Base-by-base conservation (phyloP, 129 eudicot species). In the Pittosporum tobira region DNA sequence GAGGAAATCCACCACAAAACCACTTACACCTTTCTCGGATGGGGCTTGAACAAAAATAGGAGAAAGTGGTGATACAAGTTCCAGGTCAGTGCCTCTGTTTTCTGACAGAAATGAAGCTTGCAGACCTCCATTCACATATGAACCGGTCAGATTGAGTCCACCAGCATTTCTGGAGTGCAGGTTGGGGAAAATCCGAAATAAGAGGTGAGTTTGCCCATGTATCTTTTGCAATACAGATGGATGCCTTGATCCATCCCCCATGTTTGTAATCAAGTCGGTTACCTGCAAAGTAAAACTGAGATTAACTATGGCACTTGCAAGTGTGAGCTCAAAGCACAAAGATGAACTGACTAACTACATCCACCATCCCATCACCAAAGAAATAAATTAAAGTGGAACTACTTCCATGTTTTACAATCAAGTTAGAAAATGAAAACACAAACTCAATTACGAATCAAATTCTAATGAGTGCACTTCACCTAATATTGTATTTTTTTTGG, bases 1-100 rank as follows among this genome's bases (percentile, higher is more conserved):
- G 53, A 87, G 72, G 58, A 83, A 83, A 77, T 83, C 88, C 50
- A 75, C 69, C 65, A 74, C 27, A 21, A 87, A 81, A 38, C 71
- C 73, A 5, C 66, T 37, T 8, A 66, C 45, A 26, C 76, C 63
- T 63, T 81, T 78, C 48, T 88, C 96, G 1, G 77, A 31, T 24
- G 90, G 78, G 57, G 95, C 81, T 19, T 67, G 79, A 28, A 77
- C 63, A 23, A 64, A 58, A 57, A 84, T 34, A 23, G 78, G 77
- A 31, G 71, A 66, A 12, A 51, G 25, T 50, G 72, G 75, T 23
- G 77, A 28, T 42, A 44, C 55, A 42, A 46, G 31, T 34, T 60
- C 29, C 49, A 67, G 63, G 36, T 31, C 51, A 48, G 45, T 47
- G 40, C 59, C 52, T 37, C 47, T 75, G 45, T n/a, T 45, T 40